Base-by-base conservation (phyloP, 371 early-diverging fungal species). In the Conidiobolus incongruus region DNA sequence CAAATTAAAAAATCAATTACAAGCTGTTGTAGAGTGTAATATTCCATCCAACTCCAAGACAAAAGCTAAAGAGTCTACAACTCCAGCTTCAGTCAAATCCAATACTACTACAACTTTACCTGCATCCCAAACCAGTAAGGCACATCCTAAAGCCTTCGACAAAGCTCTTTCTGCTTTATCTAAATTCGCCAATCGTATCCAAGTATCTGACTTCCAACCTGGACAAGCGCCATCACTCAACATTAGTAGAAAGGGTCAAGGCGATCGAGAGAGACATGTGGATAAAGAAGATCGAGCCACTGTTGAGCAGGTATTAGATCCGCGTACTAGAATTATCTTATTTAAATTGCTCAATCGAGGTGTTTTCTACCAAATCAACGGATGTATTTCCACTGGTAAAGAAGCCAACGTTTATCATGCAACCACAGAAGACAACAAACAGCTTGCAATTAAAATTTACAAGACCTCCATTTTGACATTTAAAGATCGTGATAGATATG, bases 401-500 rank as follows among this genome's bases (percentile, higher is more conserved):
- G 99, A 99, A 59, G 96, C 96, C 51, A 96, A 93, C 52, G 96
- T 96, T 17, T 96, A 96, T 50, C 93, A 96, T 52, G 92, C 93
- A 2, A 65, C 73, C 23, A 86, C 92, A 4, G 85, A 85, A 49
- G 56, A 62, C 16, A 83, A 82, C 5, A 63, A 75, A 29, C 85
- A 90, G 48, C 68, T 81, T 8, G 98, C 94, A 4, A 83, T 98
- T 52, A 99, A 98, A 55, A 83, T 99, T 24, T 99, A 96, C 75
- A 96, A 97, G 58, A 98, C 98, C n/a, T 92, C 94, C 3, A 91
- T 94, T 32, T 66, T 99, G 56, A 73, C 75, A 0, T 99, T 99
- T 66, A 98, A 97, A 62, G 96, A 97, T 55, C 81, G 99, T 49
- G 94, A 95, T 64, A 76, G 90, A 15, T 99, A 99, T 58, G 93